Evolutionary conservation across 495 filamentous ascomycete species (phyloP), one percentile per base, ranked within the genome.

Genomic region (Neurospora sp.): DNA sequence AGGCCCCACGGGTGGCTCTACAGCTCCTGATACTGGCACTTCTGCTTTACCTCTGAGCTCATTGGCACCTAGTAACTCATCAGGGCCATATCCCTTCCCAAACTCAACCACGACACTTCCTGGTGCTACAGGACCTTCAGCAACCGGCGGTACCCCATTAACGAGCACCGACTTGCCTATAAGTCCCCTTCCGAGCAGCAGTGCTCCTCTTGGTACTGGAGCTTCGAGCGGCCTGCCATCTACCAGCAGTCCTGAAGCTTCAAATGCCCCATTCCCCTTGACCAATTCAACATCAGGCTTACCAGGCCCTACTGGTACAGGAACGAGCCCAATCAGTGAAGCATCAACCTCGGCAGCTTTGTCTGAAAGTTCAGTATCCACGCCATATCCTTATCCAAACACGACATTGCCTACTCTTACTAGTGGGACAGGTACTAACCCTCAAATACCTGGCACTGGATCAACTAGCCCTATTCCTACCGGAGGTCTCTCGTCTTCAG

Each of bases 381-480:
- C 73, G 39, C 72, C 71, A 41, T 74, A 72, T 70, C 72, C 74
- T 16, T 70, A 79, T 18, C 74, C 75, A 2, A 82, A 80, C 18
- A 71, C 72, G 4, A 70, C 49, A 40, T 39, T 40, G 27, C 54
- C 60, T 37, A 8, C 40, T 35, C n/a, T 39, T 39, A 71, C 70
- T 14, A 74, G 60, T 44, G 75, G 73, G 18, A 70, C 66, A 14
- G 35, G 31, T 37, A 60, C 42, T 23, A 41, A 14, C 18, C 41
- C 44, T 62, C 54, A 62, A 3, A 31, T 62, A 18, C 5, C 40
- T 42, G 70, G 76, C 16, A 74, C 74, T 3, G 70, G 37, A 11
- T 70, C 70, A 18, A 72, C 74, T 2, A 70, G 60, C 39, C 73
- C 75, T 38, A 18, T 62, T 8, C 74, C 73, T 3, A 31, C 20